Base-by-base conservation (phyloP, 306 rosid species). In the Castanea crenata region DNA sequence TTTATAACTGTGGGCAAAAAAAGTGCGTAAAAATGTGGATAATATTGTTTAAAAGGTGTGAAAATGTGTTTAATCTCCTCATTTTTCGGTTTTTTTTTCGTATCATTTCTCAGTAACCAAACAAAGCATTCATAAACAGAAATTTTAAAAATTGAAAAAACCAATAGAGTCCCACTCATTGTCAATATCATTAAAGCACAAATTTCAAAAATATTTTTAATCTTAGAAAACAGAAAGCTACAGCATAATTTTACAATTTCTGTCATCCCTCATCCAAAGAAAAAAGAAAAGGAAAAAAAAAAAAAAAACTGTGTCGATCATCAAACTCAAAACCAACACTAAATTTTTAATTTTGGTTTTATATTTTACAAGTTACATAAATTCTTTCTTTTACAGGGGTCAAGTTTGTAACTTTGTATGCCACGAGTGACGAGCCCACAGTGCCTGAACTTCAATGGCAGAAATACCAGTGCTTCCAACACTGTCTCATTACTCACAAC, bases 171-270 rank as follows among this genome's bases (percentile, higher is more conserved):
- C 83, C 81, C 61, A 61, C 75, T 46, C 82, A 68, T 32, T 79
- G 82, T 76, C 81, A 71, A 75, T 21, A 61, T 44, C 67, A 75
- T 79, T 74, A 79, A 81, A 72, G 73, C 84, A 65, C 74, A 55
- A 78, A 70, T 84, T 86, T 83, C 20, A 67, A 76, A 76, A 27
- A 20, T 83, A 41, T 55, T 69, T 72, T 78, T 44, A 23, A 55
- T 75, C 59, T 25, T 61, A 21, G 62, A 32, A 32, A 71, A 78
- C 7, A 31, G 15, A 54, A 58, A 75, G 65, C 54, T 12, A 82
- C 38, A 67, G 38, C 74, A 13, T 23, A 55, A 59, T 74, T 67
- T 46, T 70, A 23, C 69, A 51, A 67, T 62, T 76, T 63, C 16
- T 71, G 56, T 57, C 56, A 56, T 7, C 49, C 76, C 68, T 70